phyloP scores from a whole-genome alignment of 257 asterid genomes.

The Penstemon eatonii region DNA sequence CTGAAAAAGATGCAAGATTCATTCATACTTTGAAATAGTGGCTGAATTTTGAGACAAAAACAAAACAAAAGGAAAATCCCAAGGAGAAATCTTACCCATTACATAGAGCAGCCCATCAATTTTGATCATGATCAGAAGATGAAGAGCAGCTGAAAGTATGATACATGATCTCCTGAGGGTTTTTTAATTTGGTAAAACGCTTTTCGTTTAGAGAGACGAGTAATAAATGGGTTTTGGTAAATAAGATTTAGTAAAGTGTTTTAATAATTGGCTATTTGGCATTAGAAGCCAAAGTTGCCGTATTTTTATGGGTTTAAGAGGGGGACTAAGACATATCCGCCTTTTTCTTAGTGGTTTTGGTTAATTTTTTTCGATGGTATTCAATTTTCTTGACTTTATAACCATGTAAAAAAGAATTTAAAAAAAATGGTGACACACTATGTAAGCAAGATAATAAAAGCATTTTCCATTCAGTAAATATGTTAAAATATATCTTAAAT shows the following conservation, averaged over 20 bases:
- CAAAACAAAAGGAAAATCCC: background rate
- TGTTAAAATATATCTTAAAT: too few relatives aligned
- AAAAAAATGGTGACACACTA: too few relatives aligned
- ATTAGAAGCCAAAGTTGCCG: slow-evolving; percentile 36
- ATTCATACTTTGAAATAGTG: background rate
- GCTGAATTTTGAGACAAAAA: background rate
- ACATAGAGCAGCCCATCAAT: slow-evolving; percentile 16
- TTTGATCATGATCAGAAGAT: slow-evolving; percentile 30
- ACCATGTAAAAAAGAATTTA: background rate
- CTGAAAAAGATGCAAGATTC: slow-evolving; percentile 2
- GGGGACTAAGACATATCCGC: slow-evolving; percentile 31
- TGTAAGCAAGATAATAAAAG: too few relatives aligned
- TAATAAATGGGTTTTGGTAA: background rate
- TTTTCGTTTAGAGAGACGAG: background rate
- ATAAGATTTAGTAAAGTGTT: slow-evolving; percentile 27
- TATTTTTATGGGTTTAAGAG: slow-evolving; percentile 25
- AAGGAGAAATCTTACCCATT: slow-evolving; percentile 32
- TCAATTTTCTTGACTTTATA: background rate
- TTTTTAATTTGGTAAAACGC: slow-evolving; percentile 26
- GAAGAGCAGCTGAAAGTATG: slow-evolving; percentile 6
- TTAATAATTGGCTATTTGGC: slow-evolving; percentile 9
- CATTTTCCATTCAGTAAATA: too few relatives aligned
- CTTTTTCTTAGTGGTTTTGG: slow-evolving; percentile 4
- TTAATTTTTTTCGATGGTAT: background rate
- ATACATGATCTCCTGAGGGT: slow-evolving; percentile 15